Evolutionary conservation across 2,329 filamentous ascomycete species (phyloP).

Genomic region (Fonsecaea multimorphosa): DNA sequence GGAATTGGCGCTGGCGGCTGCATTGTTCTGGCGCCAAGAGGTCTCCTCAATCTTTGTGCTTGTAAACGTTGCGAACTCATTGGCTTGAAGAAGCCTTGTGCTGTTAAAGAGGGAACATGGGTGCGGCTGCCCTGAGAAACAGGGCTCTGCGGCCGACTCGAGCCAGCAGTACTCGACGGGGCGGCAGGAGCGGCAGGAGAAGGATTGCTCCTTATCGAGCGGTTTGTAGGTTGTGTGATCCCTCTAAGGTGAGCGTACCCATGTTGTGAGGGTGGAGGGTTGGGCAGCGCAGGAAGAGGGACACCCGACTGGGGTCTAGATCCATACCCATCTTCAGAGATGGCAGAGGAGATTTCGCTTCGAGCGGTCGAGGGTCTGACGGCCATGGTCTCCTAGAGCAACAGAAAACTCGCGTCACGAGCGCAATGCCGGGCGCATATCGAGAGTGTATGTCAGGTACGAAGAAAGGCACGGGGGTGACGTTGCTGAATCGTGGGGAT

Average conservation of each 20-base stretch:
- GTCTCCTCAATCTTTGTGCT: constrained; percentile 75
- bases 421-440: constrained; percentile 34
- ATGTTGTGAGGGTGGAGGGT: constrained; percentile 35
- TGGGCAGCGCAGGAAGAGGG: constrained; percentile 32
- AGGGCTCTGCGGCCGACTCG: constrained; percentile 60
- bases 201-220: constrained; percentile 34
- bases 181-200: constrained; percentile 14
- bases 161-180: constrained; percentile 53
- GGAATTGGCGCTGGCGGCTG: constrained; percentile 41
- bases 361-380: constrained; percentile 35
- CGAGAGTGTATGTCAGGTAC: constrained; percentile 17
- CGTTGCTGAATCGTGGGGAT: constrained; percentile 18
- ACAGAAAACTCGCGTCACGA: constrained; percentile 30
- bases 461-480: constrained; percentile 15
- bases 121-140: constrained; percentile 75
- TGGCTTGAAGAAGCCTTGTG: constrained; percentile 90
- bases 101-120: constrained; percentile 87
- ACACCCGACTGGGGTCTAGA: constrained; percentile 35
- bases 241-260: constrained; percentile 38
- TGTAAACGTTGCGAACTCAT: constrained; percentile 97
- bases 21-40: constrained; percentile 46
- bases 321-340: constrained; percentile 40
- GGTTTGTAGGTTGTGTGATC: constrained; percentile 37
- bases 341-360: constrained; percentile 42
- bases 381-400: constrained; percentile 32